phyloP scores from a whole-genome alignment of 2,329 filamentous ascomycete genomes.

The Penicillium sp. region DNA sequence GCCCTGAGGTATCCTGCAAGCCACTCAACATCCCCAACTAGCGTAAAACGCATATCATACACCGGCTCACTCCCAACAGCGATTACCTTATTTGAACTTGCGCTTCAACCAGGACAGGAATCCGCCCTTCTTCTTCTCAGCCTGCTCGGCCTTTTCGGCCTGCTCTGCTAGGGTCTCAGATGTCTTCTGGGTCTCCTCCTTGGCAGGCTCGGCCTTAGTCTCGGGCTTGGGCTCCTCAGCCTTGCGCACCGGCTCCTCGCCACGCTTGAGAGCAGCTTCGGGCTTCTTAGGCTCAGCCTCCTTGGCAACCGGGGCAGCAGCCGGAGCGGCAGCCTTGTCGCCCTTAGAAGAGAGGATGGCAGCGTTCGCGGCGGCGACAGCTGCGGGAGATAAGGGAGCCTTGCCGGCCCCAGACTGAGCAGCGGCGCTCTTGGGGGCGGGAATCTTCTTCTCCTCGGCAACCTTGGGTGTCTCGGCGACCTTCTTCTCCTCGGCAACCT shows the following conservation, averaged over 20 bases:
- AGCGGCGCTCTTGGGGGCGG: neutral
- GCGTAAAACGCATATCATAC: slow-evolving; percentile 9
- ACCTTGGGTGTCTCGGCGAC: slow-evolving; percentile 8
- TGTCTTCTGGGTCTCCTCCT: slow-evolving; percentile 7
- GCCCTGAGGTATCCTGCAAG: neutral
- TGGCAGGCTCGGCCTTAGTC: slow-evolving; percentile 10
- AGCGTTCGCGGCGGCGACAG: slow-evolving; percentile 21
- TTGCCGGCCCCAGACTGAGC: slow-evolving; percentile 9
- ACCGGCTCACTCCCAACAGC: neutral
- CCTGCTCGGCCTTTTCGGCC: slow-evolving; percentile 6
- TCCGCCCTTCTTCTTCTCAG: slow-evolving; percentile 23
- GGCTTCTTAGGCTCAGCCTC: slow-evolving; percentile 22
- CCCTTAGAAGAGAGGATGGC: slow-evolving; percentile 16
- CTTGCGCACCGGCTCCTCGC: slow-evolving; percentile 20
- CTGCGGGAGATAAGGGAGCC: slow-evolving; percentile 14
- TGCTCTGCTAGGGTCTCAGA: slow-evolving; percentile 10
- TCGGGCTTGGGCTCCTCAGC: slow-evolving; percentile 1
- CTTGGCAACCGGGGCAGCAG: slow-evolving; percentile 9
- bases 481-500: slow-evolving; percentile 4
- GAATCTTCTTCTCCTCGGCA: neutral
- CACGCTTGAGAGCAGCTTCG: slow-evolving; percentile 22
- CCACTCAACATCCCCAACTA: neutral
- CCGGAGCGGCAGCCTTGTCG: slow-evolving; percentile 17
- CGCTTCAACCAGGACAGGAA: slow-evolving; percentile 30
- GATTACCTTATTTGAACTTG: slow-evolving; percentile 25